Evolutionary conservation across 2,329 filamentous ascomycete species (phyloP), one percentile per base, ranked within the genome.

Genomic region (Sordariomycetes sp.): DNA sequence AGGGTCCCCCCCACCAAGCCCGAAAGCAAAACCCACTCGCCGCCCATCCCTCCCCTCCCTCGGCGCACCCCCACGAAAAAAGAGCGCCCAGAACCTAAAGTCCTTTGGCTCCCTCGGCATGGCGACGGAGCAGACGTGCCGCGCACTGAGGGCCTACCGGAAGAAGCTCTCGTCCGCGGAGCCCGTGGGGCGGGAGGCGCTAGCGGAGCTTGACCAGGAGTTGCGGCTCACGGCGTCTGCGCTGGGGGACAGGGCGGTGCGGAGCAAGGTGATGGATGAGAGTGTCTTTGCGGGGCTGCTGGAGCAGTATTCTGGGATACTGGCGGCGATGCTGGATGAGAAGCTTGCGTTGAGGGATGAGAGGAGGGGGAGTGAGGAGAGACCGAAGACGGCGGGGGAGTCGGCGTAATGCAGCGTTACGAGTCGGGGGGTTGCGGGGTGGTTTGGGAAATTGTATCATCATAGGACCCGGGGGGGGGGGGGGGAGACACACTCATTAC

Each of bases 271-370:
- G 1, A 74, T 83, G 66, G 80, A 76, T 61, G 82, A 84, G 64
- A 77, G 76, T 20, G 73, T 80, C 54, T 70, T 87, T 36, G 80
- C 76, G 48, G 84, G 83, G 54, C 70, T 90, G 52, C 72, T 91
- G 8, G 87, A 90, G 62, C 82, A 89, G 69, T 90, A 90, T 64
- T 88, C 85, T 2, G 85, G 89, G 64, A 77, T 83, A 59, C 72
- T 91, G 53, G 81, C 89, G 6, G 81, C 76, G 52, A 76, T 90
- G 68, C 75, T 91, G 52, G 86, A 90, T 61, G 84, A 89, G 67
- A 87, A 86, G 67, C 75, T 90, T 55, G 72, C 77, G 53, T 68
- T 83, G 36, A 75, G 66, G 10, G 71, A 67, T 63, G 66, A 17
- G 3, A n/a, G 10, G n/a, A 25, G 32, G 20, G 57, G 60, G 17